phyloP scores from a whole-genome alignment of 2,329 filamentous ascomycete genomes.

The Fusarium udum region DNA sequence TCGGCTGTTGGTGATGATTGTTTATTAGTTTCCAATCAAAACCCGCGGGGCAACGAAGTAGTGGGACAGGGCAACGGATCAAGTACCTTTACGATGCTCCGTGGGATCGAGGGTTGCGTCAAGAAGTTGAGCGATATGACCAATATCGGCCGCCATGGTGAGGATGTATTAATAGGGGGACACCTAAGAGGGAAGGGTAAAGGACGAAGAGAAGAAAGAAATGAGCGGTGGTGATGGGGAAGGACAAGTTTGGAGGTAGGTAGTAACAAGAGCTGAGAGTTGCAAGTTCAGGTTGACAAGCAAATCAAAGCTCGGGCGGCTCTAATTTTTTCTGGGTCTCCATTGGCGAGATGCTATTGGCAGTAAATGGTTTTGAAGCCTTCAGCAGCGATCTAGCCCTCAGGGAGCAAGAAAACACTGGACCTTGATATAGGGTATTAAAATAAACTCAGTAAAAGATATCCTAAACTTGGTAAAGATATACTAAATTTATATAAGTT shows the following conservation, averaged over 20 bases:
- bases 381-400: not conserved
- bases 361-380: not conserved
- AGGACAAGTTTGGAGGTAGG: slow-evolving; percentile 23
- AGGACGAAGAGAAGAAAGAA: slow-evolving; percentile 29
- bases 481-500: no score
- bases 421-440: no score
- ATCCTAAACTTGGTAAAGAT: no score
- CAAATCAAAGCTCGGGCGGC: slow-evolving; percentile 17
- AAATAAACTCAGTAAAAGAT: no score
- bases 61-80: slow-evolving; percentile 37
- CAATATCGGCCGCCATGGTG: slow-evolving; percentile 67
- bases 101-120: slow-evolving; percentile 89
- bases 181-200: slow-evolving; percentile 21
- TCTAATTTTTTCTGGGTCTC: slow-evolving; percentile 27
- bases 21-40: slow-evolving; percentile 48
- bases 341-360: slow-evolving; percentile 14
- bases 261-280: slow-evolving; percentile 30
- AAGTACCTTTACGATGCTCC: slow-evolving; percentile 86
- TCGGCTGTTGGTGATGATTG: slow-evolving; percentile 71
- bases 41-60: slow-evolving; percentile 43
- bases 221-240: slow-evolving; percentile 36
- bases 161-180: slow-evolving; percentile 24
- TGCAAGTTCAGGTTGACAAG: slow-evolving; percentile 20
- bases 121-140: slow-evolving; percentile 80
- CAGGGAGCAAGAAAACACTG: no score